Base-by-base conservation (phyloP, 2,329 filamentous ascomycete genomes). In the Xylaria sp. region DNA sequence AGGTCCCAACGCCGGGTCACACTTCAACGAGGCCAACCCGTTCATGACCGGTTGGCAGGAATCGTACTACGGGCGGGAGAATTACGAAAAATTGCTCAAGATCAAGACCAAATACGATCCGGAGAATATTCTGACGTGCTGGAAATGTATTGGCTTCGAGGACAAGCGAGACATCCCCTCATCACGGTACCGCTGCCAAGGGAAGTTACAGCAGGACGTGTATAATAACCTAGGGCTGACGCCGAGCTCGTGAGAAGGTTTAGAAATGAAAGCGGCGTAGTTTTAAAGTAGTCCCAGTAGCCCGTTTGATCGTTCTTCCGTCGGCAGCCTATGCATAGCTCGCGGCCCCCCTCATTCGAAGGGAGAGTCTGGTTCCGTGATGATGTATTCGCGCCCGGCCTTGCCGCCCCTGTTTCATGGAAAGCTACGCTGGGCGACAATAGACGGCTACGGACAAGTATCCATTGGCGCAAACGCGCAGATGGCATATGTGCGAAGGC, bases 11-110 rank as follows among this genome's bases (percentile, higher is more conserved):
- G 57, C 59, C 2, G 66, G 63, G 6, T 40, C 66, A 3, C 60
- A 68, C 47, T 64, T 64, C 64, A 68, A 68, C 25, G 66, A 68
- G 46, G 66, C 66, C 15, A 68, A 68, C 31, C 64, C 66, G n/a
- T 68, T 67, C 50, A 62, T 64, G 52, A 58, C 49, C 9, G 64
- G 60, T 3, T 68, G 66, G 66, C 64, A 65, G 31, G 42, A 63
- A n/a, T 66, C 63, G 31, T 65, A 65, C 33, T 67, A 62, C 46
- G 65, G 65, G 8, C 57, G 58, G 4, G 57, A 61, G 17, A 66
- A 67, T 53, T 67, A 67, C 38, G 60, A 64, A 31, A 65, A 49
- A 28, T 12, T 67, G 28, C 53, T 66, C 14, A 33, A 52, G 11
- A 60, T 66, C 33, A 67, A 67, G 55, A 55, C 61, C 14, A 65